Evolutionary conservation across 805 yeast species (phyloP), one percentile per base, ranked within the genome.

Genomic region (Blastobotrys terrestris): DNA sequence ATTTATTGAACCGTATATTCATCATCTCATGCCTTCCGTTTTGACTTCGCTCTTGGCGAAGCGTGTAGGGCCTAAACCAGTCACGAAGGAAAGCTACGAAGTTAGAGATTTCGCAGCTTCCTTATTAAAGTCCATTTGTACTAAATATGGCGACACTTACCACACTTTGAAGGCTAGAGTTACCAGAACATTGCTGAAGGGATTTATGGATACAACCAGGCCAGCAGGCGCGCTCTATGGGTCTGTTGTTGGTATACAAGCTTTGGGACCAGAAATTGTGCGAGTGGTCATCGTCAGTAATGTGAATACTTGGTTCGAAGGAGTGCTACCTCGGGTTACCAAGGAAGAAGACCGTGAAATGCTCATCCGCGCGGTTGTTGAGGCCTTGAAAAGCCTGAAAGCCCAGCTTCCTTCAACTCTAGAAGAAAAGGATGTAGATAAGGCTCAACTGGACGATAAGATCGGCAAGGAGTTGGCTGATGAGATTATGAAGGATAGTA

Each of bases 21-120:
- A 95, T 71, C 92, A 96, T 0, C 73, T 94, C 60, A 89, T 94
- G 87, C 99, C 99, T n/a, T 88, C 97, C 55, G 84, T 94, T 35
- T 75, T 94, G 59, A 94, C 99, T 0, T 75, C 92, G 18, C 76
- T 94, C 44, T 76, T 94, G 48, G 97, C 98, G 1, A 90, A 90
- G 63, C 80, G 87, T 55, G 78, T 92, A n/a, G 97, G 97, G 2
- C 46, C 69, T 65, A 19, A 74, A 70, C 58, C 74, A 46, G 50
- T 57, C 14, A 49, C 53, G 2, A 35, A 70, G 35, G 72, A 71
- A 40, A 66, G 74, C 67, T 51, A 68, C 77, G 88, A 85, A 6
- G 83, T 92, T 3, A 79, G 99, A 57, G 96, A 87, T 62, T 84
- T 88, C 64, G 91, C 98, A 1, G 89, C 96, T 0, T 80, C 90